These are phyloP conservation scores for Pelagophyceae sp. DNA, from an alignment of 352 stramenopile genomes.

Conservation along the genomic window DNA sequence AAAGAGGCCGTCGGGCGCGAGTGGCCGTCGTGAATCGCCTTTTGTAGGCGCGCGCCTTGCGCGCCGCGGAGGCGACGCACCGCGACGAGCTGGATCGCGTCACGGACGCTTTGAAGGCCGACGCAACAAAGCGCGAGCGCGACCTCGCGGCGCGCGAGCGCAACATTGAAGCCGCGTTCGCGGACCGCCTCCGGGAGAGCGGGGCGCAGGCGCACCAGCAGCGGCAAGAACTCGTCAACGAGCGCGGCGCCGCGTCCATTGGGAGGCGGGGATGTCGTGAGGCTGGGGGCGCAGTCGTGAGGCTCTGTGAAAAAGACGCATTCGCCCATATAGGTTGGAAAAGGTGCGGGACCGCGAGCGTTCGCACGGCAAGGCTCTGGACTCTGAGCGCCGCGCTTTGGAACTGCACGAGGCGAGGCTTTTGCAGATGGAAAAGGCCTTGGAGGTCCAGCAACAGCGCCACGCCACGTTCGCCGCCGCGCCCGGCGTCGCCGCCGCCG, in stretches of 20 bases:
- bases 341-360: background rate
- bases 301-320: too few species aligned
- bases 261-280: too few species aligned
- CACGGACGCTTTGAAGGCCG: background rate
- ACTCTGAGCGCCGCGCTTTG: background rate
- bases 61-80: background rate
- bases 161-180: background rate
- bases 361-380: background rate
- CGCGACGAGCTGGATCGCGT: background rate
- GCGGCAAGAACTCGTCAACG: background rate
- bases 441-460: background rate
- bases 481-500: too few species aligned
- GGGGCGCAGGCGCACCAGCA: background rate
- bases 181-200: background rate
- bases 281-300: too few species aligned
- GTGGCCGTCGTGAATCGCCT: too few species aligned
- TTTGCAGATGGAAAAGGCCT: background rate
- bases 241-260: too few species aligned
- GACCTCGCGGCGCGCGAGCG: background rate
- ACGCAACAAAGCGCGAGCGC: background rate
- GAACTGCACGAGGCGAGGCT: background rate
- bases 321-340: too few species aligned
- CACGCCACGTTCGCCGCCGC: too few species aligned
- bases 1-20: too few species aligned
- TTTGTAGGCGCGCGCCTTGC: too few species aligned